Percentiles rank a stretch among this genome's conserved stretches.
These are phyloP conservation scores for Cochliopodium minus DNA, from an alignment of 208 protist species.

Conservation along the genomic window DNA sequence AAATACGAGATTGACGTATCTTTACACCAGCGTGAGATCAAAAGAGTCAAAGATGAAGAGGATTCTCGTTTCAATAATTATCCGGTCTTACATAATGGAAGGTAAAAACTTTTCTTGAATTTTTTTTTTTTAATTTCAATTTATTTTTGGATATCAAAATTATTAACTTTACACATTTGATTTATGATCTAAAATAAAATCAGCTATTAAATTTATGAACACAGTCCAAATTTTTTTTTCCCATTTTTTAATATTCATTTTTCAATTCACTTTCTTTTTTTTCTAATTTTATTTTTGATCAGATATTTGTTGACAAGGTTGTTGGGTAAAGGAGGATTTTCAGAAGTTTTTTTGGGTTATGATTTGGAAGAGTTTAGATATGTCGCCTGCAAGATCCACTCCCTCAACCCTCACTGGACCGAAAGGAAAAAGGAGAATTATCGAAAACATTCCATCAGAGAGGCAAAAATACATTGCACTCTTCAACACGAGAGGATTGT, in stretches of 20 bases:
- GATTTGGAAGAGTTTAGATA: constrained; percentile 50
- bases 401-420: constrained; percentile 57
- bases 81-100: neutral
- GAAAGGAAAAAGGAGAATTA: constrained; percentile 63
- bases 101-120: too few relatives aligned
- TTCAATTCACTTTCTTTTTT: too few relatives aligned
- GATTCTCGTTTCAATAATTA: neutral
- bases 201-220: too few relatives aligned
- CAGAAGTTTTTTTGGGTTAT: constrained; percentile 77
- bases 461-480: constrained; percentile 68
- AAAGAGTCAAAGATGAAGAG: constrained; percentile 4
- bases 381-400: constrained; percentile 87
- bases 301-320: constrained; percentile 63
- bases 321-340: constrained; percentile 78
- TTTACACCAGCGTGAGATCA: too few relatives aligned
- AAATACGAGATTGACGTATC: too few relatives aligned
- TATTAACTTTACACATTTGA: too few relatives aligned
- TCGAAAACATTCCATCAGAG: constrained; percentile 62
- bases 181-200: too few relatives aligned
- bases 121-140: too few relatives aligned
- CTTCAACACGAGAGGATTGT: constrained; percentile 57
- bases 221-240: too few relatives aligned
- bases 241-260: too few relatives aligned
- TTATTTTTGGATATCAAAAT: too few relatives aligned
- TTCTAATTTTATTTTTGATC: too few relatives aligned